phyloP scores from a whole-genome alignment of 805 yeast genomes.

The Cyberlindnera petersonii region DNA sequence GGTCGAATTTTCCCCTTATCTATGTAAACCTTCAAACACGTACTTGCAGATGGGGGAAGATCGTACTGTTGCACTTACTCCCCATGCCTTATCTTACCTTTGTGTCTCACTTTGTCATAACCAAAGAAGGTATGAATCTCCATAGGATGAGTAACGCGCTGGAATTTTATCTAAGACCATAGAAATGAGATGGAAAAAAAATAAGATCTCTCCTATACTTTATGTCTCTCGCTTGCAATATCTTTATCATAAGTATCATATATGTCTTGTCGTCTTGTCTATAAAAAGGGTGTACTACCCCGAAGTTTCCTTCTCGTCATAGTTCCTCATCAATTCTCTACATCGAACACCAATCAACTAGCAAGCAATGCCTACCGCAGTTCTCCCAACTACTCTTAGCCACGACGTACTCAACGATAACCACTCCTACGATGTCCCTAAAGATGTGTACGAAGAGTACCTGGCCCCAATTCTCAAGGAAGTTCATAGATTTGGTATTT shows the following conservation, averaged over 20 bases:
- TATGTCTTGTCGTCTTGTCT: no score
- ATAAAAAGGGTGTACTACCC: no score
- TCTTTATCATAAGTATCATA: no score
- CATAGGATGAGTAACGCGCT: neutral
- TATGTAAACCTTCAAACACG: no score
- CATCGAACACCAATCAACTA: neutral
- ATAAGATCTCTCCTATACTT: no score
- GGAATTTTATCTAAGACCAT: no score
- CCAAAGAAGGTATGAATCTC: constrained; percentile 3
- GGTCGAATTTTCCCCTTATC: no score
- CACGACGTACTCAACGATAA: constrained; percentile 20
- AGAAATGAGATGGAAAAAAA: no score
- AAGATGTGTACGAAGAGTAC: constrained; percentile 13
- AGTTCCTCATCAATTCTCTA: neutral
- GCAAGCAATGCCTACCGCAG: constrained; percentile 16
- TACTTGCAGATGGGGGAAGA: no score
- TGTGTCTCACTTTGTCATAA: neutral
- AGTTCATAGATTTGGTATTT: constrained; percentile 18
- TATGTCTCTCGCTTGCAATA: no score
- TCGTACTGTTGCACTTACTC: no score
- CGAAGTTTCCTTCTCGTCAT: neutral
- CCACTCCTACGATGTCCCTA: constrained; percentile 17
- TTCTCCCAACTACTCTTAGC: constrained; percentile 8
- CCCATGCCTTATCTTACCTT: no score
- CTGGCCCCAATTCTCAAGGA: constrained; percentile 16